phyloP scores from a whole-genome alignment of 306 rosid genomes.

The Arachis hypogaea region DNA sequence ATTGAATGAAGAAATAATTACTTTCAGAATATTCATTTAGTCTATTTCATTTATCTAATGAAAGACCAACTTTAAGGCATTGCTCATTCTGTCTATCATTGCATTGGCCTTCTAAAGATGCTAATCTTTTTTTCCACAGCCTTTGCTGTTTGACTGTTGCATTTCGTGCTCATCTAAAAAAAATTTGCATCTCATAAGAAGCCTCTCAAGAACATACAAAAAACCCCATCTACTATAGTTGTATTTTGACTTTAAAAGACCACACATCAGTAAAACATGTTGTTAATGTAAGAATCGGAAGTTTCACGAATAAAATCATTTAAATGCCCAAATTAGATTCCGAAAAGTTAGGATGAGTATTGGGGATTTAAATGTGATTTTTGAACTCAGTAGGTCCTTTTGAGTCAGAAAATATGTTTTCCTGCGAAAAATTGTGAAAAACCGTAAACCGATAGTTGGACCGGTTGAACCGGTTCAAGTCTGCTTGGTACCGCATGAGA shows the following conservation, averaged over 20 bases:
- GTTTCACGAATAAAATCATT: no score
- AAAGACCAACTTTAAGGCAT: constrained; percentile 75
- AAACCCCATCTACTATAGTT: constrained; percentile 89
- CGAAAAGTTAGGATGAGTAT: no score
- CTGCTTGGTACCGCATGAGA: no score
- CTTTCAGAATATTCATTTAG: constrained; percentile 90
- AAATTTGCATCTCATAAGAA: constrained; percentile 91
- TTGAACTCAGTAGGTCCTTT: no score
- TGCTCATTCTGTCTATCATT: constrained; percentile 91
- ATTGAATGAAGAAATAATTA: constrained; percentile 49
- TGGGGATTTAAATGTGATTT: no score
- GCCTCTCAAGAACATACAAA: constrained; percentile 89
- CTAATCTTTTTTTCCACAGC: constrained; percentile 54
- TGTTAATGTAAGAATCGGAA: background rate
- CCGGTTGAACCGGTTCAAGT: no score
- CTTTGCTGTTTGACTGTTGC: constrained; percentile 56
- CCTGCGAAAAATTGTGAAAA: no score
- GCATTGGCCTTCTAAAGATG: constrained; percentile 94
- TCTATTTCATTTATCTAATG: constrained; percentile 83
- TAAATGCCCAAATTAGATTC: no score
- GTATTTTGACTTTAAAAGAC: constrained; percentile 87
- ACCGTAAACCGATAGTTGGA: no score
- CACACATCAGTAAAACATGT: constrained; percentile 95
- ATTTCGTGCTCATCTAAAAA: constrained; percentile 87
- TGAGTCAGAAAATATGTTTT: no score